Percentiles rank a stretch among this genome's conserved stretches.
Evolutionary conservation across 164 flowering plant genomes (phyloP).

Genomic region (Litsea cubeba): DNA sequence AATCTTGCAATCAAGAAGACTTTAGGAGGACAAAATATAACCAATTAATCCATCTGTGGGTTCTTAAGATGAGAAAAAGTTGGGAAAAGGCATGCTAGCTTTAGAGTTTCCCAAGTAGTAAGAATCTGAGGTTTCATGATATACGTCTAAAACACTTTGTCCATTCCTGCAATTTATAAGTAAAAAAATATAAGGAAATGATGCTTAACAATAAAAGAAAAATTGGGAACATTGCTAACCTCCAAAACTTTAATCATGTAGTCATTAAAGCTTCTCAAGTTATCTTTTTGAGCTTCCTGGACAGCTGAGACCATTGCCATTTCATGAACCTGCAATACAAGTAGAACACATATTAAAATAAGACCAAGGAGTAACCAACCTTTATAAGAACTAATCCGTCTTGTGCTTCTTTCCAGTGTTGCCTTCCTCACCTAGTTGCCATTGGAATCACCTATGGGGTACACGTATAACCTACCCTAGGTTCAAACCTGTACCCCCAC

Average conservation of each 20-base stretch:
- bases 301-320: constrained; percentile 96
- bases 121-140: too few relatives aligned
- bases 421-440: neutral
- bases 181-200: neutral
- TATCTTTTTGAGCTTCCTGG: constrained; percentile 98
- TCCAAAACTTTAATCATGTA: constrained; percentile 86
- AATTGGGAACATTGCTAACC: constrained; percentile 35
- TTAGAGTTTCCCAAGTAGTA: neutral
- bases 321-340: constrained; percentile 73
- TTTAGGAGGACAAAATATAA: neutral
- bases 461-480: too few relatives aligned
- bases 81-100: neutral
- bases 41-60: neutral
- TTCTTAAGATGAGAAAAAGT: neutral
- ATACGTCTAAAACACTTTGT: too few relatives aligned
- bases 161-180: neutral
- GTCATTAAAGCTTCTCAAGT: constrained; percentile 81
- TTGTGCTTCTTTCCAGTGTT: neutral
- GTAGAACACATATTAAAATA: neutral
- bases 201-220: neutral
- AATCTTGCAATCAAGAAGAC: too few relatives aligned
- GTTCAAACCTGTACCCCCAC: too few relatives aligned
- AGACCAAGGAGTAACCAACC: neutral
- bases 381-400: too few relatives aligned
- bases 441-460: too few relatives aligned